A percentile compares a stretch with the other conserved stretches of the same genome.
phyloP scores from a whole-genome alignment of 805 yeast species.

The Candida mattraensis region DNA sequence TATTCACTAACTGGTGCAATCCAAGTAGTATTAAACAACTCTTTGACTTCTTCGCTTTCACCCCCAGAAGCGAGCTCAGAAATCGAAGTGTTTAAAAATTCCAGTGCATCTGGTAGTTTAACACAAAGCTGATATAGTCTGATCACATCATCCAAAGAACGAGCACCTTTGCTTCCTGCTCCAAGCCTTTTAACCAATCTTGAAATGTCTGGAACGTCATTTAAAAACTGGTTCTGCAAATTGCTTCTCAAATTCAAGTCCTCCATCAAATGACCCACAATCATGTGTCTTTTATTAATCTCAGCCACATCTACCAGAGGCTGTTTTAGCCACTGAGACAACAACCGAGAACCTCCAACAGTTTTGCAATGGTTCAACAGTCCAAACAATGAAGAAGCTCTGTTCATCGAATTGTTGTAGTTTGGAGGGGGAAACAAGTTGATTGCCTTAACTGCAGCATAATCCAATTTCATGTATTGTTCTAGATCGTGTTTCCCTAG shows the following conservation, averaged over 20 bases:
- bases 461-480: conserved; percentile 87
- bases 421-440: conserved; percentile 71
- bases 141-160: conserved; percentile 84
- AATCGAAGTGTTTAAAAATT: conserved; percentile 46
- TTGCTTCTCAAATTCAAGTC: conserved; percentile 65
- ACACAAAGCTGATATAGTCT: conserved; percentile 79
- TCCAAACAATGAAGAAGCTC: conserved; percentile 65
- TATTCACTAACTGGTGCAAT: conserved; percentile 51
- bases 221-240: conserved; percentile 64
- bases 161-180: conserved; percentile 40
- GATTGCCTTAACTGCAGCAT: conserved; percentile 84
- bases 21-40: conserved; percentile 54
- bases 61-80: conserved; percentile 31
- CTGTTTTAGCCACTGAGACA: conserved; percentile 95
- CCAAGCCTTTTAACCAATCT: conserved; percentile 72
- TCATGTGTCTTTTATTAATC: conserved; percentile 65
- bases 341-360: conserved; percentile 80
- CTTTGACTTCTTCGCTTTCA: conserved; percentile 25
- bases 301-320: conserved; percentile 69
- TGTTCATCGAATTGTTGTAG: conserved; percentile 45
- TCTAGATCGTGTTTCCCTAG: conserved; percentile 68
- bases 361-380: conserved; percentile 86
- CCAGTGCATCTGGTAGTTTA: conserved; percentile 66
- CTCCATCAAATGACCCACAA: conserved; percentile 74
- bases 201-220: conserved; percentile 79